Evolutionary conservation across 257 asterid genomes (phyloP).

Genomic region (Gentiana macrophylla): DNA sequence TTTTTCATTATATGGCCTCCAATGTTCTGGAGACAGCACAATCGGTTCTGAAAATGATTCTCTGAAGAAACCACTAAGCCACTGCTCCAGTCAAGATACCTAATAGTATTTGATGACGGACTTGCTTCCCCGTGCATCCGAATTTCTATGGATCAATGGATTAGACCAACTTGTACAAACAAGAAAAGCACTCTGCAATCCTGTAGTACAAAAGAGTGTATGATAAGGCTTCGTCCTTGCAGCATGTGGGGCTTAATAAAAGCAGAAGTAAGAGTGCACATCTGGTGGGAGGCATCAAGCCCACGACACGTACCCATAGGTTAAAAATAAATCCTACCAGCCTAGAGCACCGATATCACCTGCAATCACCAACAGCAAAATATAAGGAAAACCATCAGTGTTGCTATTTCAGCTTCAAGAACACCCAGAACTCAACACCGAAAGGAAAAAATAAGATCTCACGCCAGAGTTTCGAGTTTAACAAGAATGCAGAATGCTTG

Average conservation of each 20-base stretch:
- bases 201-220: slow-evolving; percentile 28
- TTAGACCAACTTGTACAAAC: slow-evolving; percentile 98
- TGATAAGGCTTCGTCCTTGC: too few species aligned
- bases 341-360: slow-evolving; percentile 83
- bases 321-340: slow-evolving; percentile 98
- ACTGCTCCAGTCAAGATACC: slow-evolving; percentile 78
- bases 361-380: slow-evolving; percentile 13
- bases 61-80: slow-evolving; percentile 63
- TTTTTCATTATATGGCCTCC: slow-evolving; percentile 97
- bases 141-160: slow-evolving; percentile 73
- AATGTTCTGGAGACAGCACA: slow-evolving; percentile 75
- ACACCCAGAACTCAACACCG: neutral
- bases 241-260: too few species aligned
- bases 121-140: slow-evolving; percentile 50
- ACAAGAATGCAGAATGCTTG: too few species aligned
- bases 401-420: neutral
- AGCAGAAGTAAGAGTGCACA: neutral
- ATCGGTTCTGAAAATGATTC: slow-evolving; percentile 45
- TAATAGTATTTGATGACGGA: slow-evolving; percentile 57
- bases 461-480: too few species aligned
- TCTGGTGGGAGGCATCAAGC: neutral
- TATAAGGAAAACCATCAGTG: neutral
- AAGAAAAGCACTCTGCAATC: slow-evolving; percentile 96
- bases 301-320: slow-evolving; percentile 55
- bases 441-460: too few species aligned